Percentiles rank a stretch among this genome's conserved stretches.
These are phyloP conservation scores for Saccharomycopsis lassenensis DNA, from an alignment of 805 yeast genomes.

Conservation along the genomic window DNA sequence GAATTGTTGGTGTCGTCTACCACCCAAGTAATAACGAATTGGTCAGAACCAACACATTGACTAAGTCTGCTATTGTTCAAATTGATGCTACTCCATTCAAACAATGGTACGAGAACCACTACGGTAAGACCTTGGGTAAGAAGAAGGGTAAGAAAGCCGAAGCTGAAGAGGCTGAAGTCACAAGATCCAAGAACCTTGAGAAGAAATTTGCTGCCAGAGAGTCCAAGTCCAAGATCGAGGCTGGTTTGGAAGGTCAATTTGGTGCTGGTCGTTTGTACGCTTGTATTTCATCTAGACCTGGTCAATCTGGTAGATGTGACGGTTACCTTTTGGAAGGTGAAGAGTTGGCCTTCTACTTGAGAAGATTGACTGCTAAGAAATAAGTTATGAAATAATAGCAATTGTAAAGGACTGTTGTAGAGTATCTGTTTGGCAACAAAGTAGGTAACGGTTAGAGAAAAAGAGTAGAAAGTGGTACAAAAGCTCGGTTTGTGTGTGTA, in stretches of 20 bases:
- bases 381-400: too few relatives aligned
- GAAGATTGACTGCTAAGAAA: slow-evolving; percentile 99
- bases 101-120: slow-evolving; percentile 98
- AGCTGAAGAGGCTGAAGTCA: slow-evolving; percentile 53
- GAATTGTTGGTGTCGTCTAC: slow-evolving; percentile 95
- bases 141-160: slow-evolving; percentile 40
- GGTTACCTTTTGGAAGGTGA: slow-evolving; percentile 99
- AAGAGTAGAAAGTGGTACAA: too few relatives aligned
- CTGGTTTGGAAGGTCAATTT: slow-evolving; percentile 91
- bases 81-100: slow-evolving; percentile 99
- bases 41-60: slow-evolving; percentile 98
- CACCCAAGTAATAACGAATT: slow-evolving; percentile 99
- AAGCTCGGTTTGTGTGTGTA: too few relatives aligned
- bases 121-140: slow-evolving; percentile 91
- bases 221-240: slow-evolving; percentile 72
- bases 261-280: slow-evolving; percentile 99
- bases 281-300: slow-evolving; percentile 98
- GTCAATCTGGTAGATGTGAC: slow-evolving; percentile 99
- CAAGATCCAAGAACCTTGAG: slow-evolving; percentile 49
- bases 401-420: too few relatives aligned
- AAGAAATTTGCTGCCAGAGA: slow-evolving; percentile 92
- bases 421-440: too few relatives aligned
- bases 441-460: too few relatives aligned
- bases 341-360: slow-evolving; percentile 99
- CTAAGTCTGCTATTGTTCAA: slow-evolving; percentile 98